Evolutionary conservation across 2,329 filamentous ascomycete species (phyloP).

Genomic region (Chaetoscypha palmicola): DNA sequence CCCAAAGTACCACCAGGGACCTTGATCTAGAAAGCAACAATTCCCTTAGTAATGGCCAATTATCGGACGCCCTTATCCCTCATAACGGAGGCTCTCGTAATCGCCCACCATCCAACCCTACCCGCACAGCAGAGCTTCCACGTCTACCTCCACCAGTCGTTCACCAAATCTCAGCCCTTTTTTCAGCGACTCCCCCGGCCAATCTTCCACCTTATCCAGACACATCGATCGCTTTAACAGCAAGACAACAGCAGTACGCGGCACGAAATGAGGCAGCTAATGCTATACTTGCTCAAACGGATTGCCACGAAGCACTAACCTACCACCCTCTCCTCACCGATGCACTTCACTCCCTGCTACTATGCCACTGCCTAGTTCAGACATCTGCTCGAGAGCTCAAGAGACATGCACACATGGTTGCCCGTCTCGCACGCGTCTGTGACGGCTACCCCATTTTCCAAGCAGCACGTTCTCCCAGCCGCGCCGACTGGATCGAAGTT

Average conservation of each 20-base stretch:
- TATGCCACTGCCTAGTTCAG: constrained; percentile 73
- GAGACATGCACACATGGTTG: constrained; percentile 76
- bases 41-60: constrained; percentile 28
- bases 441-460: constrained; percentile 80
- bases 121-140: constrained; percentile 32
- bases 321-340: constrained; percentile 78
- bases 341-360: constrained; percentile 68
- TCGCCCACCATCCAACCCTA: constrained; percentile 27
- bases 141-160: constrained; percentile 41
- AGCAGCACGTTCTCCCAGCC: constrained; percentile 60
- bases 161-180: constrained; percentile 57
- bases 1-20: constrained; percentile 22
- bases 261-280: constrained; percentile 28
- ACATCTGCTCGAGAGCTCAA: constrained; percentile 71
- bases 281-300: constrained; percentile 34
- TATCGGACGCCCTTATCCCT: constrained; percentile 39
- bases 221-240: constrained; percentile 30
- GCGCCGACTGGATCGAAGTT: constrained; percentile 75
- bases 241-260: constrained; percentile 28
- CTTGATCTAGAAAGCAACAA: constrained; percentile 28
- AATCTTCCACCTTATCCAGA: constrained; percentile 62
- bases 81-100: constrained; percentile 31
- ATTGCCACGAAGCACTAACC: constrained; percentile 59
- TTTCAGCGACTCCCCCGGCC: constrained; percentile 58
- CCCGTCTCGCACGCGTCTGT: constrained; percentile 63